Percentiles rank a stretch among this genome's conserved stretches.
Evolutionary conservation across 2,329 filamentous ascomycete genomes (phyloP).

Genomic region (Phaeosphaeriaceae sp.): DNA sequence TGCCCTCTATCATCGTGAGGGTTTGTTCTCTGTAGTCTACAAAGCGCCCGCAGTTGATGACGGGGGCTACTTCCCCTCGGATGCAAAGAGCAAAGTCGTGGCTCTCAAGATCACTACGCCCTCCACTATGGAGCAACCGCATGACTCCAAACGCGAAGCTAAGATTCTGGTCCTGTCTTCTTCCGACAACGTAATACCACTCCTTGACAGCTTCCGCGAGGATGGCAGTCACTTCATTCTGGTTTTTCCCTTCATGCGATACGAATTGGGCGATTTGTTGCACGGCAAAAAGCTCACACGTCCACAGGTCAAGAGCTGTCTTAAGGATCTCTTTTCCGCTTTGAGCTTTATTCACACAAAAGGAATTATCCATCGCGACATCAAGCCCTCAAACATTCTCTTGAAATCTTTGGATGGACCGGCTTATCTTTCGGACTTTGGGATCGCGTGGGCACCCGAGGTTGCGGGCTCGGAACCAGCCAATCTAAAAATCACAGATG

Average conservation of each 20-base stretch:
- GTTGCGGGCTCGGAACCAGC: constrained; percentile 66
- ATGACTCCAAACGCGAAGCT: constrained; percentile 81
- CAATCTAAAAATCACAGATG: constrained; percentile 81
- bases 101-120: constrained; percentile 89
- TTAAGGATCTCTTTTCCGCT: constrained; percentile 74
- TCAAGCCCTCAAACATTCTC: constrained; percentile 91
- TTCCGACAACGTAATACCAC: constrained; percentile 66
- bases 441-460: constrained; percentile 81
- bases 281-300: constrained; percentile 51
- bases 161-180: constrained; percentile 71
- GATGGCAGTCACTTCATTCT: constrained; percentile 77
- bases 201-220: constrained; percentile 74
- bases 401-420: constrained; percentile 72
- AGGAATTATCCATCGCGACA: constrained; percentile 87
- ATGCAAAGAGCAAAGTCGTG: constrained; percentile 50
- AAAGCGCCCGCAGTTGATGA: constrained; percentile 60
- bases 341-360: constrained; percentile 74
- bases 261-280: constrained; percentile 75
- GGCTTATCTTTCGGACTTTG: constrained; percentile 87
- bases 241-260: constrained; percentile 82
- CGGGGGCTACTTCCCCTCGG: constrained; percentile 40
- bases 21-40: constrained; percentile 85
- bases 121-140: constrained; percentile 75
- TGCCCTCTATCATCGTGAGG: constrained; percentile 66
- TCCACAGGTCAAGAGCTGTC: constrained; percentile 54